Conservation (phyloP, 768 basidiomycete genomes). For the Lactarius quietus region DNA sequence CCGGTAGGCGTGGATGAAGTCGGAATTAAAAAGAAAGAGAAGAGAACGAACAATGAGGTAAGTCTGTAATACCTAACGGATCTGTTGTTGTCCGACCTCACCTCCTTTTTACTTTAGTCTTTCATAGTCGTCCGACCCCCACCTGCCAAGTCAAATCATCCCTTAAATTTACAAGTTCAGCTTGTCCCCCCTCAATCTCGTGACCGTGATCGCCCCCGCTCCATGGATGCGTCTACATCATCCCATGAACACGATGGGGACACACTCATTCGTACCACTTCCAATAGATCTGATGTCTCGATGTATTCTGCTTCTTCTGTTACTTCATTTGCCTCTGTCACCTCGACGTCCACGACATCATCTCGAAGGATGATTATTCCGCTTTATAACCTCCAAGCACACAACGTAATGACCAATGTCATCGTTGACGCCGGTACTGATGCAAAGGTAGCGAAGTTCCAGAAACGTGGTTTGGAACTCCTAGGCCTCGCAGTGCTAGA, state of each 20-base stretch:
- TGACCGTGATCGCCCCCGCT: conserved; percentile 38
- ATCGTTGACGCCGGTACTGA: conserved; percentile 72
- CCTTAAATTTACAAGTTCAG: conserved; percentile 88
- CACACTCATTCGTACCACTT: conserved; percentile 41
- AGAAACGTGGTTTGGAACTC: conserved; percentile 69
- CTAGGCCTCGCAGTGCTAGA: conserved; percentile 76
- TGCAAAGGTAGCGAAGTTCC: conserved; percentile 74
- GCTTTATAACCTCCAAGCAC: conserved; percentile 82
- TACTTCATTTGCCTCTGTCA: conserved; percentile 36
- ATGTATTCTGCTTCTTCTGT: conserved; percentile 46
- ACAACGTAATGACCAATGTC: conserved; percentile 82
- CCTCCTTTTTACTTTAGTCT: conserved; percentile 45
- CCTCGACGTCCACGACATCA: conserved; percentile 39
- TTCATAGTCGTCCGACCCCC: conserved; percentile 92
- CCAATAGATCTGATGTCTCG: conserved; percentile 50
- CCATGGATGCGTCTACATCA: conserved; percentile 41
- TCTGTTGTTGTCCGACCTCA: background rate
- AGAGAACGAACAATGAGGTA: conserved; percentile 49
- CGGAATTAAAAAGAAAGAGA: conserved; percentile 44
- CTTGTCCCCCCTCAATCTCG: conserved; percentile 69
- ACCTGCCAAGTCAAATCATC: conserved; percentile 78
- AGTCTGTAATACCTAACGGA: conserved; percentile 15
- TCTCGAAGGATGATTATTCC: conserved; percentile 77
- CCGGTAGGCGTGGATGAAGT: conserved; percentile 30
- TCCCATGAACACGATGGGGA: conserved; percentile 29